phyloP scores from a whole-genome alignment of 768 basidiomycete species.

The Xanthoconium purpureum region DNA sequence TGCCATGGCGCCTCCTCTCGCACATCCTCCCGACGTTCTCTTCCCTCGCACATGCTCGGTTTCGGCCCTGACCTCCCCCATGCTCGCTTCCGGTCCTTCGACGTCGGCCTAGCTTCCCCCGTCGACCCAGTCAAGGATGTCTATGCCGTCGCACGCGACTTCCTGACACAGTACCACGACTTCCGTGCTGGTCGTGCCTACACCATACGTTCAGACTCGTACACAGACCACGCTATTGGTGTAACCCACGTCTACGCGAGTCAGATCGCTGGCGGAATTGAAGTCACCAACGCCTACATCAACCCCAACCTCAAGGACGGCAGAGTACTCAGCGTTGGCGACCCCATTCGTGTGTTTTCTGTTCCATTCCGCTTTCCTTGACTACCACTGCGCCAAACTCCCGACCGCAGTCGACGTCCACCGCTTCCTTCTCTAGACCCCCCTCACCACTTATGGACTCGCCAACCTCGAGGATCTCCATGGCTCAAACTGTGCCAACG shows the following conservation, averaged over 20 bases:
- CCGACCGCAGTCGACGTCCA: constrained; percentile 32
- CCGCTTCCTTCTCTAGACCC: constrained; percentile 28
- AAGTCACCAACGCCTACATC: constrained; percentile 88
- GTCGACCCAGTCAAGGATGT: constrained; percentile 45
- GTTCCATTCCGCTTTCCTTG: constrained; percentile 2
- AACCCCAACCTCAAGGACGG: constrained; percentile 91
- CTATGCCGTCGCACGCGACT: constrained; percentile 57
- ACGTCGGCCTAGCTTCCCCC: constrained; percentile 36
- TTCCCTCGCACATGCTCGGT: constrained; percentile 66
- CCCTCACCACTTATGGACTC: constrained; percentile 15
- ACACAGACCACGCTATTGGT: constrained; percentile 80
- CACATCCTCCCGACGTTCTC: constrained; percentile 67
- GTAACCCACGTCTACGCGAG: constrained; percentile 86
- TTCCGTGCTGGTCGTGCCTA: constrained; percentile 41
- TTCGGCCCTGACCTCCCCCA: constrained; percentile 83
- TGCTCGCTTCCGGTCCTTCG: constrained; percentile 58
- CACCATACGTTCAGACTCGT: constrained; percentile 75
- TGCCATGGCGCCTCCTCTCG: constrained; percentile 77
- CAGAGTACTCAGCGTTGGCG: constrained; percentile 79
- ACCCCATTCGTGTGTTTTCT: constrained; percentile 56
- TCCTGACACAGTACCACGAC: constrained; percentile 44
- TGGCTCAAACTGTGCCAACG: constrained; percentile 55
- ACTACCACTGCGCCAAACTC: constrained; percentile 50
- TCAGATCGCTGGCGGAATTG: constrained; percentile 81
- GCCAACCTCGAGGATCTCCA: constrained; percentile 43